A percentile compares a stretch with the other conserved stretches of the same genome.
These are phyloP conservation scores for Sistotremastrum niveocremeum DNA, from an alignment of 768 basidiomycete genomes.

Conservation along the genomic window DNA sequence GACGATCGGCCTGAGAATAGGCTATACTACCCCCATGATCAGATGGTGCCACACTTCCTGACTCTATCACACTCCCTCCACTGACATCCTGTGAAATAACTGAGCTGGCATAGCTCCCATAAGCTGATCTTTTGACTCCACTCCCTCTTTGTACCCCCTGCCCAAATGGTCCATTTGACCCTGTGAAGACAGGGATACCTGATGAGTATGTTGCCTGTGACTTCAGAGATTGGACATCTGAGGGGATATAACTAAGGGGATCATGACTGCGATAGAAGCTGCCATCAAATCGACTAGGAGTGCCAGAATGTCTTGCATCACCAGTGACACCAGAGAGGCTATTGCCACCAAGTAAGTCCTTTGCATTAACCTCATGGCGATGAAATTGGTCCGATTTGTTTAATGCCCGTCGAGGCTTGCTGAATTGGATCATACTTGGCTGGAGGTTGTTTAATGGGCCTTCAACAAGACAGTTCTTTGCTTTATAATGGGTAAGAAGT, in stretches of 20 bases:
- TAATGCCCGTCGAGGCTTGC: conserved; percentile 85
- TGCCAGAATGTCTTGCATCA: conserved; percentile 53
- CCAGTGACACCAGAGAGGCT: conserved; percentile 16
- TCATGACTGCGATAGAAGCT: conserved; percentile 95
- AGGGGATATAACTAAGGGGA: conserved; percentile 84
- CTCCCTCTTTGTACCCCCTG: conserved; percentile 49
- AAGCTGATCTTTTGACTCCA: conserved; percentile 61
- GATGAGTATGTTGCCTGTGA: conserved; percentile 96
- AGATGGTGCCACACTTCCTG: conserved; percentile 24
- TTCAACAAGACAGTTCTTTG: conserved; percentile 85
- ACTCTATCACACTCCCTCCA: conserved; percentile 15
- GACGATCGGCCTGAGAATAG: conserved; percentile 83
- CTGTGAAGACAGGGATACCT: conserved; percentile 70
- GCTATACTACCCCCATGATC: conserved; percentile 43
- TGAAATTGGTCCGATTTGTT: conserved; percentile 86
- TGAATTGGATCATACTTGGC: conserved; percentile 98
- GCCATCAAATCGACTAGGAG: conserved; percentile 89
- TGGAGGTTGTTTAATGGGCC: conserved; percentile 94
- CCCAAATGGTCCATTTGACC: conserved; percentile 54
- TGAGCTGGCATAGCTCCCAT: conserved; percentile 25
- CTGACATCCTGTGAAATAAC: conserved; percentile 66
- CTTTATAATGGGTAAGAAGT: conserved; percentile 96
- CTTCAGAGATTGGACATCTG: conserved; percentile 88
- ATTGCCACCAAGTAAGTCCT: conserved; percentile 46
- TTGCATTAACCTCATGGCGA: conserved; percentile 82